Evolutionary conservation across 2,329 filamentous ascomycete genomes (phyloP), one percentile per base, ranked within the genome.

Genomic region (Talaromyces sp.): DNA sequence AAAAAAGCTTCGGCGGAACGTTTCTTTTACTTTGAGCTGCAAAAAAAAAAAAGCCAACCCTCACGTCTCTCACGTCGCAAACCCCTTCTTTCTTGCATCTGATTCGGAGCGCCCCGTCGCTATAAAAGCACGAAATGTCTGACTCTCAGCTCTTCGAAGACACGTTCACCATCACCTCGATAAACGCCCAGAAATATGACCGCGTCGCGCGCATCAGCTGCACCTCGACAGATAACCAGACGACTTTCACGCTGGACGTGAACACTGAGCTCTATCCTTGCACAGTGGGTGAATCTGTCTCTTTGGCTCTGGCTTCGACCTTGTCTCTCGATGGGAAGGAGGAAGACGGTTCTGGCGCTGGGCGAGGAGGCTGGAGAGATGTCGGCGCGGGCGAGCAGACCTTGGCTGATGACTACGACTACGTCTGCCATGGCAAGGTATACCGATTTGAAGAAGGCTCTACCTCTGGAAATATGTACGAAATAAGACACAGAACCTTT

Each of bases 121-220:
- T 68, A 81, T 78, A 58, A n/a, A n/a, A n/a, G n/a, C n/a, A n/a
- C n/a, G n/a, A 53, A 67, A 86, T 91, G 77, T 88, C 89, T 67
- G 93, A 98, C 80, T 88, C 93, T 61, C 89, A 95, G 71, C 90
- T 98, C 76, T 96, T 96, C 79, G 92, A 97, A 78, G 92, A 96
- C 73, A 88, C 86, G 70, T 97, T 98, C 84, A 89, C 84, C 63
- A 83, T 98, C 70, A 93, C 86, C 67, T 79, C 84, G 59, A 81
- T 91, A 74, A 90, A 96, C 80, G 84, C 87, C 71, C 85, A 88
- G 71, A 96, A 97, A 79, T 99, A 99, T 78, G 95, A 98, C 80
- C 91, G 93, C 65, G 93, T 97, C 27, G 89, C 91, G 59, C 93
- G 95, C 68, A 86, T 98, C 72, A 86, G 81, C 59, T 92, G 86